Evolutionary conservation across 1,284 basidiomycete species (phyloP).

Genomic region (Flammula alnicola): DNA sequence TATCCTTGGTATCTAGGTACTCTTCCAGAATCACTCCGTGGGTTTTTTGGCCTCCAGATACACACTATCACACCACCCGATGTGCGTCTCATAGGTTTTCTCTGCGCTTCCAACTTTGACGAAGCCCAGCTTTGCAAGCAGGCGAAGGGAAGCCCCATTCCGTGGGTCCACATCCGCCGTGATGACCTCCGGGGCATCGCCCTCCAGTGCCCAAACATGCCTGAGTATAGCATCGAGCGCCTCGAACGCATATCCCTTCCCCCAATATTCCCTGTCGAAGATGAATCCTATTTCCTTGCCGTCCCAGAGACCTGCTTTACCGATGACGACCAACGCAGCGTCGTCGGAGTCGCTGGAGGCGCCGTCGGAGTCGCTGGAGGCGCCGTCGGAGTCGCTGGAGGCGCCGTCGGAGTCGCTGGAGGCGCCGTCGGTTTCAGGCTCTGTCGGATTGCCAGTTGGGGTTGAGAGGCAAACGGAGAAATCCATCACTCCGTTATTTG

Average conservation of each 20-base stretch:
- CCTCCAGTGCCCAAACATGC: constrained; percentile 16
- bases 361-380: too few relatives aligned
- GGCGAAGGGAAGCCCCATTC: constrained; percentile 19
- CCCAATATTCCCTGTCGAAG: constrained; percentile 23
- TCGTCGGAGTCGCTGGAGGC: not conserved
- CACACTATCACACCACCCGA: constrained; percentile 29
- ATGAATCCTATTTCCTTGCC: constrained; percentile 25
- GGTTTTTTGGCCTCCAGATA: constrained; percentile 22
- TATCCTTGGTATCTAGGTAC: too few relatives aligned
- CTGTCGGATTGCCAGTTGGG: not conserved
- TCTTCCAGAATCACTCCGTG: too few relatives aligned
- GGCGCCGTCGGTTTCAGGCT: not conserved
- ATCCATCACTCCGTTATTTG: constrained; percentile 23
- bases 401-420: too few relatives aligned
- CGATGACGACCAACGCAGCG: constrained; percentile 15
- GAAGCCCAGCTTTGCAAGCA: constrained; percentile 26
- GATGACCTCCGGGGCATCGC: constrained; percentile 3
- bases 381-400: not conserved
- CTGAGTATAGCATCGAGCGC: constrained; percentile 22
- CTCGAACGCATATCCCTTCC: constrained; percentile 26
- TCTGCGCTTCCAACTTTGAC: constrained; percentile 20
- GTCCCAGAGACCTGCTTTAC: constrained; percentile 23
- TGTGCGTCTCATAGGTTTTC: constrained; percentile 25
- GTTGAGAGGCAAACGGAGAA: constrained; percentile 21
- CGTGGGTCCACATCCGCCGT: constrained; percentile 28